Percentiles rank a stretch among this genome's conserved stretches.
Conservation (phyloP, 768 basidiomycete genomes). For the Lactifluus pinguis region DNA sequence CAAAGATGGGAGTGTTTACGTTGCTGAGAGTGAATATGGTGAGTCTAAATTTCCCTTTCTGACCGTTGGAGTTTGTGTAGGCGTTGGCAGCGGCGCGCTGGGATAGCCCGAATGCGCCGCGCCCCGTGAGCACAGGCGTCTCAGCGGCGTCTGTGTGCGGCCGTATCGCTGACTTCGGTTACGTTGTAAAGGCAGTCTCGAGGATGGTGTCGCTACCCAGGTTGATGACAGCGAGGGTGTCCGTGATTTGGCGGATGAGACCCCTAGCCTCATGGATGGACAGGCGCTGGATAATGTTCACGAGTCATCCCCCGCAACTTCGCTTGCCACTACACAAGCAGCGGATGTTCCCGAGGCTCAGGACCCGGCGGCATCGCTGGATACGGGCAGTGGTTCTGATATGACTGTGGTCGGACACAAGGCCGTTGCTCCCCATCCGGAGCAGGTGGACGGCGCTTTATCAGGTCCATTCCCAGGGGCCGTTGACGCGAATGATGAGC, state of each 20-base stretch:
- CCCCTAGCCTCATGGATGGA: constrained; percentile 16
- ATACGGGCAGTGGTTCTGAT: constrained; percentile 8
- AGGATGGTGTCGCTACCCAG: constrained; percentile 27
- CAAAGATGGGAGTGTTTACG: constrained; percentile 6
- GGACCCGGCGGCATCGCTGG: constrained; percentile 3
- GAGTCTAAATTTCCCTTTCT: constrained; percentile 22
- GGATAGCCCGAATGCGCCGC: constrained; percentile 22
- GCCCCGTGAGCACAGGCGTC: constrained; percentile 16
- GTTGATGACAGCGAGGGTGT: constrained; percentile 19
- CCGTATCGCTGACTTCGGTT: constrained; percentile 54
- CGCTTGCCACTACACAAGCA: constrained; percentile 11
- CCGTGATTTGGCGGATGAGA: constrained; percentile 16
- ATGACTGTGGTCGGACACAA: background rate
- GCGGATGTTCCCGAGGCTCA: constrained; percentile 10
- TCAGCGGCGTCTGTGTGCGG: constrained; percentile 25
- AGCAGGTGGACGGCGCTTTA: constrained; percentile 11
- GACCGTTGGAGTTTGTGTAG: constrained; percentile 23
- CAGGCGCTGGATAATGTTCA: constrained; percentile 17
- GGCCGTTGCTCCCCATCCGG: constrained; percentile 10
- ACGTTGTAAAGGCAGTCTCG: constrained; percentile 41
- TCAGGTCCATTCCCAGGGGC: constrained; percentile 5
- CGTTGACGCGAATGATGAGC: constrained; percentile 6
- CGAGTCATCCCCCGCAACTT: constrained; percentile 13
- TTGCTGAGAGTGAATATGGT: constrained; percentile 22
- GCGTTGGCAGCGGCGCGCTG: constrained; percentile 24